Base-by-base conservation (phyloP, 306 rosid genomes). In the Cicer bijugum region DNA sequence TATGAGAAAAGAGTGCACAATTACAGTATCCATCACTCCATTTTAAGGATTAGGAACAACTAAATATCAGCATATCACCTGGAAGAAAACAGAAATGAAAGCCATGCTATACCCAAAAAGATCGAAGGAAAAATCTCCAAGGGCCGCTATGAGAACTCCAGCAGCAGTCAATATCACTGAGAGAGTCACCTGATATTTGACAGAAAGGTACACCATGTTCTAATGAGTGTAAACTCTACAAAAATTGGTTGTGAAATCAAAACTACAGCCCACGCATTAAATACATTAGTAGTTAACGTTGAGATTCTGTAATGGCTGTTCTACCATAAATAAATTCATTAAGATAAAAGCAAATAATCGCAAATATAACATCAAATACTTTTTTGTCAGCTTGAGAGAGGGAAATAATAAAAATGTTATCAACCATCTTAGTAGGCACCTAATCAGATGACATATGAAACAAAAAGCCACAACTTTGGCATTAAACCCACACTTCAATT, bases 101-200 rank as follows among this genome's bases (percentile, higher is more conserved):
- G 97, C 99, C 99, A 89, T 77, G 88, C 93, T 82, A 78, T 90
- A 94, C 51, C 99, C 99, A 76, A 88, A 53, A 77, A 90, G 90
- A 80, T 91, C 96, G 82, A 94, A 91, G 33, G 99, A 89, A 80
- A 94, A 91, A 83, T 94, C 96, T 71, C 99, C 96, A 4, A 91
- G 86, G 42, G 95, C 95, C 56, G 99, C 99, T 63, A 94, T 85
- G 55, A 91, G 82, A 77, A 94, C 97, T 68, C 96, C 97, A 39
- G 84, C 90, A 67, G 97, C 99, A 75, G 82, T 94, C 85, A 89
- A 50, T 42, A 88, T 9, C 58, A 91, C 97, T 17, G 99, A 89
- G 79, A 90, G 87, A 78, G 84, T 69, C 76, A 94, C 97, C 99
- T 94, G 83, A 85, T 78, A 64, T 75, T 63, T 51, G 73, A 84